These are phyloP conservation scores for Lizonia empirigonia DNA, from an alignment of 2,329 filamentous ascomycete species.

Conservation along the genomic window DNA sequence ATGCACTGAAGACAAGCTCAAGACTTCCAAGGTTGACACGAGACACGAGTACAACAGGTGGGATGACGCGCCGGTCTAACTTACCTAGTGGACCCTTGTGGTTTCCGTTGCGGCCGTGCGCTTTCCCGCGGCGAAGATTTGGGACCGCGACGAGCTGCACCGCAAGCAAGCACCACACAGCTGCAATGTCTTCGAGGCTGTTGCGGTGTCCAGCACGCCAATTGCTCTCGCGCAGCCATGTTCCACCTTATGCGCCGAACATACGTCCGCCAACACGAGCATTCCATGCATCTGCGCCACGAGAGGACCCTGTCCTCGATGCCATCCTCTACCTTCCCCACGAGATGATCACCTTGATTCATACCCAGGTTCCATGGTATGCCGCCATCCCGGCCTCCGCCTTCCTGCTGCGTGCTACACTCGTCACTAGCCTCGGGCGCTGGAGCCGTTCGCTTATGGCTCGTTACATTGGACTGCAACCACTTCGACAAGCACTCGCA, in stretches of 20 bases:
- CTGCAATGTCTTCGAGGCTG: conserved; percentile 37
- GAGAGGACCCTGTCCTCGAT: conserved; percentile 49
- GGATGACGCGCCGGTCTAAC: conserved; percentile 37
- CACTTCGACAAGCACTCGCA: conserved; percentile 45
- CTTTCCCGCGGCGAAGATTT: conserved; percentile 25
- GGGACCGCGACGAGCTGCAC: conserved; percentile 1
- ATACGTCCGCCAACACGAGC: conserved; percentile 39
- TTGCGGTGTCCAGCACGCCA: conserved; percentile 32
- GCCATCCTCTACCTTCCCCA: conserved; percentile 53
- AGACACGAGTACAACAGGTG: conserved; percentile 28
- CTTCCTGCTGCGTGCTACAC: conserved; percentile 54
- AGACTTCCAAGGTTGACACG: conserved; percentile 16
- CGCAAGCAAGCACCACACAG: conserved; percentile 6
- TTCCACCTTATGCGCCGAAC: not conserved
- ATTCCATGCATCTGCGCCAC: conserved; percentile 58
- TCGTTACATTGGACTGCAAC: conserved; percentile 52
- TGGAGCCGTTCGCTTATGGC: conserved; percentile 48
- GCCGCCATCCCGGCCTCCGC: conserved; percentile 61
- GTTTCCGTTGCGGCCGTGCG: conserved; percentile 12
- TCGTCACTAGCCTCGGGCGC: conserved; percentile 55
- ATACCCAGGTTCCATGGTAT: conserved; percentile 61
- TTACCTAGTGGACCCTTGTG: conserved; percentile 26
- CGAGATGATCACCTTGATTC: conserved; percentile 57
- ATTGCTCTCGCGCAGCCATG: conserved; percentile 26
- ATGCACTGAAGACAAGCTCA: conserved; percentile 15